A percentile compares a stretch with the other conserved stretches of the same genome.
phyloP scores from a whole-genome alignment of 257 asterid species.

The Plantago elongata region DNA sequence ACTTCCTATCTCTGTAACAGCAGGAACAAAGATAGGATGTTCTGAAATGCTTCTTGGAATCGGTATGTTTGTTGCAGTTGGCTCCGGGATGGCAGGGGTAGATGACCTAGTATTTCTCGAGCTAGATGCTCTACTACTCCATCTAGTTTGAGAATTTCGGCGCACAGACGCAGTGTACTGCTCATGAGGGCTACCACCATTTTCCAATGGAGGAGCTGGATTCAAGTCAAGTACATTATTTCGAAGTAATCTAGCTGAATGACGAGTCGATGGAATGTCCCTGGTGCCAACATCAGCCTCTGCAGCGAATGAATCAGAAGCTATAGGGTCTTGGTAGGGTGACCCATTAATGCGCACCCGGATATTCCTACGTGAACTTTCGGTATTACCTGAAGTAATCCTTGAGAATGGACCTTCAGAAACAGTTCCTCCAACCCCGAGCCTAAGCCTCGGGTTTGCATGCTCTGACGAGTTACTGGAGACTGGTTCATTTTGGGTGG shows the following conservation, averaged over 20 bases:
- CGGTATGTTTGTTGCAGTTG: slow-evolving; percentile 37
- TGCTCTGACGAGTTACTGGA: slow-evolving; percentile 34
- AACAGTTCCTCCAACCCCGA: slow-evolving; percentile 42
- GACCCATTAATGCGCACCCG: slow-evolving; percentile 59
- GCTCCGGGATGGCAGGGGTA: slow-evolving; percentile 23
- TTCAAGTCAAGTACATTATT: slow-evolving; percentile 32
- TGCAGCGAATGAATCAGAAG: slow-evolving; percentile 24
- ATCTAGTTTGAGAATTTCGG: slow-evolving; percentile 43
- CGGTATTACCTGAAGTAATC: slow-evolving; percentile 34
- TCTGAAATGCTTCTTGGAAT: slow-evolving; percentile 66
- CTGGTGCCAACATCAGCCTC: slow-evolving; percentile 32
- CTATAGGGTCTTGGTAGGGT: slow-evolving; percentile 42
- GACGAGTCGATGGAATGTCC: slow-evolving; percentile 36
- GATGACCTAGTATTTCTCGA: slow-evolving; percentile 39
- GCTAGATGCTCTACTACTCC: slow-evolving; percentile 51
- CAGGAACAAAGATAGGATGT: slow-evolving; percentile 62
- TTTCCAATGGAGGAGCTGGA: slow-evolving; percentile 38
- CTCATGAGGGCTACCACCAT: slow-evolving; percentile 27
- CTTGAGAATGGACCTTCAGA: slow-evolving; percentile 35
- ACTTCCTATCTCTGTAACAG: slow-evolving; percentile 40
- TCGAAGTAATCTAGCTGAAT: slow-evolving; percentile 38
- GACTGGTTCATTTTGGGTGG: slow-evolving; percentile 30
- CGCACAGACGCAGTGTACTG: slow-evolving; percentile 35
- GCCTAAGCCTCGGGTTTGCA: slow-evolving; percentile 56
- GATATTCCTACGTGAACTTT: slow-evolving; percentile 50